A percentile compares a stretch with the other conserved stretches of the same genome.
Conservation (phyloP, 345 rosid species). For the Microthlaspi erraticum region DNA sequence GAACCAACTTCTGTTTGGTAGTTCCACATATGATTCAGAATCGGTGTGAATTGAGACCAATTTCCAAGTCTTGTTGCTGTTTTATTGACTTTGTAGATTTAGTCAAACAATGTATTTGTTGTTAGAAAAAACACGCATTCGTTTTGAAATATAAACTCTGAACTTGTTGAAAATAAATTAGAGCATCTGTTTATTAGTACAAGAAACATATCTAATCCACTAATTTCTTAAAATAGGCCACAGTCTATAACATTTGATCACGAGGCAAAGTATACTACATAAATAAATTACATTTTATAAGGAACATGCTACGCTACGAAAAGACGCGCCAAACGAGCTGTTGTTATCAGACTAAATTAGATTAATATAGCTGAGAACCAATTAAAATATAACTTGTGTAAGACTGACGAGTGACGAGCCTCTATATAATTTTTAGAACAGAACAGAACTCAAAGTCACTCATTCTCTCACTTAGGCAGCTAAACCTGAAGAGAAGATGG, state of each 20-base stretch:
- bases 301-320: constrained; percentile 17
- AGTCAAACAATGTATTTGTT: too few species aligned
- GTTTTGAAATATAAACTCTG: too few species aligned
- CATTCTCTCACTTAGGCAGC: constrained; percentile 25
- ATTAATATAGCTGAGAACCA: constrained; percentile 8
- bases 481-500: constrained; percentile 23
- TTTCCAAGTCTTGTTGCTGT: background rate
- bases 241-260: background rate
- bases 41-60: constrained; percentile 12
- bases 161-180: background rate
- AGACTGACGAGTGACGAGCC: constrained; percentile 4
- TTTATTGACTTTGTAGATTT: background rate
- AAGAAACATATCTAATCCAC: too few species aligned
- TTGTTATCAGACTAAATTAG: constrained; percentile 5
- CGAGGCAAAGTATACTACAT: background rate
- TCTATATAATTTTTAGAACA: background rate
- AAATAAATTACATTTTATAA: background rate
- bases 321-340: constrained; percentile 36
- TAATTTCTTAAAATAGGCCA: background rate
- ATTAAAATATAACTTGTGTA: background rate
- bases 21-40: background rate
- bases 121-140: background rate
- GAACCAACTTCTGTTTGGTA: background rate
- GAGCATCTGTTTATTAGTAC: too few species aligned
- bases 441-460: constrained; percentile 13